These are phyloP conservation scores for Phaeophleospora eucalypticola DNA, from an alignment of 2,329 filamentous ascomycete species.

Conservation along the genomic window DNA sequence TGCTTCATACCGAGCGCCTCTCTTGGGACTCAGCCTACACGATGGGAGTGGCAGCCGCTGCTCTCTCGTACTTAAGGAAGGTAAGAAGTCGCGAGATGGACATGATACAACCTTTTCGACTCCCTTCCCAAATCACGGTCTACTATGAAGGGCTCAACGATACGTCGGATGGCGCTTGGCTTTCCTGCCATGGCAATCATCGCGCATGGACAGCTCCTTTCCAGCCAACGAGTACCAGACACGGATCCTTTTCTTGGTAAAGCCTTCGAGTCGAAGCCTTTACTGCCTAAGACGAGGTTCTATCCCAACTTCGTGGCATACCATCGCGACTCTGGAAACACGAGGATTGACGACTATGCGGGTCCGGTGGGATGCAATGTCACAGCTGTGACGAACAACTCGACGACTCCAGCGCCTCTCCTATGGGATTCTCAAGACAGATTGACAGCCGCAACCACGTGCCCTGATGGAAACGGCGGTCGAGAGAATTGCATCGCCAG, in stretches of 20 bases:
- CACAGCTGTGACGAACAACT: background rate
- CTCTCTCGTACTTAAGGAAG: too few relatives aligned
- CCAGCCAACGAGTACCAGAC: too few relatives aligned
- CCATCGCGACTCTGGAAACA: slow-evolving; percentile 4
- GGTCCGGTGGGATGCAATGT: slow-evolving; percentile 3
- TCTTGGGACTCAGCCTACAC: too few relatives aligned
- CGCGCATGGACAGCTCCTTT: too few relatives aligned
- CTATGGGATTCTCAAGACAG: slow-evolving; percentile 1
- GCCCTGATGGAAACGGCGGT: background rate
- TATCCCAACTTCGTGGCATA: background rate
- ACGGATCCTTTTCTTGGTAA: background rate
- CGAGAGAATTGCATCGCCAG: background rate
- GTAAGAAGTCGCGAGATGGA: too few relatives aligned
- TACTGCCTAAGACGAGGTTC: slow-evolving; percentile 1
- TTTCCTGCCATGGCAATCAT: too few relatives aligned
- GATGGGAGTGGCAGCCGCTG: too few relatives aligned
- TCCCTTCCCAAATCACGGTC: too few relatives aligned
- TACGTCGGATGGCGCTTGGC: too few relatives aligned
- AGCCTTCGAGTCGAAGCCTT: background rate
- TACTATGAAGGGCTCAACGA: too few relatives aligned
- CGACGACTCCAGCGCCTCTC: background rate
- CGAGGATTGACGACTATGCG: background rate
- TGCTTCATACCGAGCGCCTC: too few relatives aligned
- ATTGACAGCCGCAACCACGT: background rate
- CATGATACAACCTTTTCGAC: too few relatives aligned